Percentiles rank a stretch among this genome's conserved stretches.
Evolutionary conservation across 2,329 filamentous ascomycete genomes (phyloP).

Genomic region (Knoxdaviesia proteae): DNA sequence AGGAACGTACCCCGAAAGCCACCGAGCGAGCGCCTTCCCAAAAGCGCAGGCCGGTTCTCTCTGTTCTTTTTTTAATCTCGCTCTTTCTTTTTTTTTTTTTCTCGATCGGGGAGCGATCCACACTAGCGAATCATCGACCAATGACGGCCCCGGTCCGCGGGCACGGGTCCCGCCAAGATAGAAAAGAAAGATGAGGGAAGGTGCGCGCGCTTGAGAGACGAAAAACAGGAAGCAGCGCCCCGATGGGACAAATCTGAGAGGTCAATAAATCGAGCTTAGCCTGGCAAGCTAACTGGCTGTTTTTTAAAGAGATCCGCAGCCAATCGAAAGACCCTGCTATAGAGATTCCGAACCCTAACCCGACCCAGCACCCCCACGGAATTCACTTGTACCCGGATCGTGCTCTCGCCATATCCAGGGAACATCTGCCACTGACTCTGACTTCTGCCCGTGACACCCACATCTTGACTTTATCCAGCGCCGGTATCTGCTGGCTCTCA

Average conservation of each 20-base stretch:
- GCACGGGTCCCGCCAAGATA: not conserved
- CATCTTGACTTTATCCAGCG: not conserved
- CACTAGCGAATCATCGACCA: not conserved
- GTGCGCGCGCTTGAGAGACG: not conserved
- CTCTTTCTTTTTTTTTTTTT: not conserved
- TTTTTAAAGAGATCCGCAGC: not conserved
- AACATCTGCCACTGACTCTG: not conserved
- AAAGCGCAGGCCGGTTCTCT: conserved; percentile 3
- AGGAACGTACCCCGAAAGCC: too few species aligned
- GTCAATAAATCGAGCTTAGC: not conserved
- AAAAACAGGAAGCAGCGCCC: not conserved
- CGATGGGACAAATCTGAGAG: not conserved
- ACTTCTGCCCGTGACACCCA: not conserved
- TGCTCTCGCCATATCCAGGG: not conserved
- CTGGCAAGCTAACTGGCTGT: not conserved
- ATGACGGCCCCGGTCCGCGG: not conserved
- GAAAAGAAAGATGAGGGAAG: not conserved
- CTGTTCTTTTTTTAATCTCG: not conserved
- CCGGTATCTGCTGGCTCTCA: too few species aligned
- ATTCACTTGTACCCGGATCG: too few species aligned
- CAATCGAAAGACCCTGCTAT: not conserved
- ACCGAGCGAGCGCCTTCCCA: too few species aligned
- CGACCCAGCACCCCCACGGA: too few species aligned
- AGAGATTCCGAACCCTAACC: too few species aligned
- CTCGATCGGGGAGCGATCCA: too few species aligned